Evolutionary conservation across 108 stramenopile species (phyloP).

Genomic region (Tribonema minus): DNA sequence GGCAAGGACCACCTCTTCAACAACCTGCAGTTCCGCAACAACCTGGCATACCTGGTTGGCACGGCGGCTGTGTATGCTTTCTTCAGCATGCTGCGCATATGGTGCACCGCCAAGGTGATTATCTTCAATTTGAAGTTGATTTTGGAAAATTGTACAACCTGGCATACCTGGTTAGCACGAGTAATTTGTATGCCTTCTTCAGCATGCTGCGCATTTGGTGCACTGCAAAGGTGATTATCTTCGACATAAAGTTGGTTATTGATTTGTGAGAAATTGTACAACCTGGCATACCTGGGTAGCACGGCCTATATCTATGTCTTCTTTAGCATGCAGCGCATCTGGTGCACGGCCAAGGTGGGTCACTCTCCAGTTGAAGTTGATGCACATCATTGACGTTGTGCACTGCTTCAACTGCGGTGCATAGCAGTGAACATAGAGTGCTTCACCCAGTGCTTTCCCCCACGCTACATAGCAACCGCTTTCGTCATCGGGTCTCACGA

Average conservation of each 20-base stretch:
- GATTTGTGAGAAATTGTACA: too few species aligned
- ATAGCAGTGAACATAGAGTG: too few species aligned
- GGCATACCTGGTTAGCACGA: not conserved
- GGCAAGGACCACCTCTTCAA: not conserved
- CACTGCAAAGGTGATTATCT: constrained; percentile 4
- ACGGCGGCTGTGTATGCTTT: not conserved
- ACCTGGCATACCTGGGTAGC: not conserved
- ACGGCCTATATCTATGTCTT: not conserved
- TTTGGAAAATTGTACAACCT: too few species aligned
- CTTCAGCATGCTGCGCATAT: constrained; percentile 6
- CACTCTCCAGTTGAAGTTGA: too few species aligned
- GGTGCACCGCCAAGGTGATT: constrained; percentile 9
- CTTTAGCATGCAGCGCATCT: constrained; percentile 1
- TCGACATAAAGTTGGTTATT: too few species aligned
- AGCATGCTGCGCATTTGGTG: constrained; percentile 3
- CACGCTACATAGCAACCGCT: too few species aligned
- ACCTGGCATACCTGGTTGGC: not conserved
- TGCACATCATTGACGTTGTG: too few species aligned
- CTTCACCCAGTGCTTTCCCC: too few species aligned
- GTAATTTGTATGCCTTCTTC: not conserved
- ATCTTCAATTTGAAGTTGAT: too few species aligned
- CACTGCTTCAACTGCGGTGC: too few species aligned
- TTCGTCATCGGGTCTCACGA: too few species aligned
- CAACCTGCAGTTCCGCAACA: not conserved
- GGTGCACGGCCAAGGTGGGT: constrained; percentile 9